phyloP scores from a whole-genome alignment of 2,329 filamentous ascomycete genomes.

The Aspergillus versicolor region DNA sequence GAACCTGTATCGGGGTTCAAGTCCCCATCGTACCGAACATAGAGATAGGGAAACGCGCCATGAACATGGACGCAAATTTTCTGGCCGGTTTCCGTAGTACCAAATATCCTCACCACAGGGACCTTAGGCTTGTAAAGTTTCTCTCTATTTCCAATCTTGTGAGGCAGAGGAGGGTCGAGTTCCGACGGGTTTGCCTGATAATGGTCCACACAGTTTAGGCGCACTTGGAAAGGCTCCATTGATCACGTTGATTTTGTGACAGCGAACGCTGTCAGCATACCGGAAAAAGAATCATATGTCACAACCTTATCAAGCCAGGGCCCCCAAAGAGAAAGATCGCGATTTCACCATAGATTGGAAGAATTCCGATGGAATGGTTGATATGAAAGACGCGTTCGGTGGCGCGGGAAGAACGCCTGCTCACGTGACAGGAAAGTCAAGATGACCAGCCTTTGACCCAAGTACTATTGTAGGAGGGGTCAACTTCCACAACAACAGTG shows the following conservation, averaged over 20 bases:
- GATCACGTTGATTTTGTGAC: constrained; percentile 20
- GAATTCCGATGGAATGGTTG: constrained; percentile 4
- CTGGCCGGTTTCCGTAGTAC: constrained; percentile 88
- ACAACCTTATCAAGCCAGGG: background rate
- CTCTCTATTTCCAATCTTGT: constrained; percentile 60
- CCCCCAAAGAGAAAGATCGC: background rate
- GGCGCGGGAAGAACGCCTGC: constrained; percentile 26
- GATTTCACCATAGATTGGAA: background rate
- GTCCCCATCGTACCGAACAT: constrained; percentile 76
- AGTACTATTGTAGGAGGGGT: background rate
- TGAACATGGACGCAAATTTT: constrained; percentile 96
- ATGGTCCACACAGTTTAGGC: constrained; percentile 93
- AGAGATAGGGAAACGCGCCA: constrained; percentile 94
- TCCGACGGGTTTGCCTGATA: constrained; percentile 79
- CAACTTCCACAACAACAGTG: constrained; percentile 1
- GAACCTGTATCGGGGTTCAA: constrained; percentile 67
- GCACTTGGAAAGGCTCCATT: constrained; percentile 81
- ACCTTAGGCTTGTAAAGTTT: constrained; percentile 68
- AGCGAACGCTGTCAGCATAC: constrained; percentile 25
- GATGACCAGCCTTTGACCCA: background rate
- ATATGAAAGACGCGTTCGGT: constrained; percentile 14
- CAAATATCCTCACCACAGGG: constrained; percentile 86
- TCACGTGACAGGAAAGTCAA: constrained; percentile 26
- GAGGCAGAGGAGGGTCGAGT: constrained; percentile 77
- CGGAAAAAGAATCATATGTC: constrained; percentile 16